A percentile compares a stretch with the other conserved stretches of the same genome.
These are phyloP conservation scores for Malus domestica DNA, from an alignment of 306 rosid species.

Conservation along the genomic window DNA sequence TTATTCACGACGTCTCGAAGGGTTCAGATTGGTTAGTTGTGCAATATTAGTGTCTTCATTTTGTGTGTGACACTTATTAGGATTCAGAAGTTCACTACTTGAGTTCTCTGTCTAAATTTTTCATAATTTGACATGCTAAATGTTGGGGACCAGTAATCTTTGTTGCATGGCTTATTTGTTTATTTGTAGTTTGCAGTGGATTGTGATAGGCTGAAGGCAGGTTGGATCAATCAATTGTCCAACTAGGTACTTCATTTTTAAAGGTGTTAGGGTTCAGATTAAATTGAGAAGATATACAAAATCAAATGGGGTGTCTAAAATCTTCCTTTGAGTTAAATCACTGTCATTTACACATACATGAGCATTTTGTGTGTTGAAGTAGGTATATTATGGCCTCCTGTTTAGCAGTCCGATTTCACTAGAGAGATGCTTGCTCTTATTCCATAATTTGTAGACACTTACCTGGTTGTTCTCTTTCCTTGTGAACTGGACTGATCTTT, in stretches of 20 bases:
- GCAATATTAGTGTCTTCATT: neutral
- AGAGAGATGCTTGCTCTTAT: neutral
- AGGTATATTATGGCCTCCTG: neutral
- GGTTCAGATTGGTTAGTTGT: neutral
- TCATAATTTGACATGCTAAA: neutral
- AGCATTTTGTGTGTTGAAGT: no score
- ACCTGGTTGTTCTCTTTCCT: neutral
- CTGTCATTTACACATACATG: no score
- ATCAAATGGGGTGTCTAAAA: no score
- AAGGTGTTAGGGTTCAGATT: no score
- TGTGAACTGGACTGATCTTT: neutral
- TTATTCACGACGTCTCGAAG: neutral
- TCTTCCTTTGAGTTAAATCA: no score
- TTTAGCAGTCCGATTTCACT: neutral
- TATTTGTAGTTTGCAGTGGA: neutral
- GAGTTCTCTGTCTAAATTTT: neutral
- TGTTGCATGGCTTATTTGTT: neutral
- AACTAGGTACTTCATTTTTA: no score
- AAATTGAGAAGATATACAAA: no score
- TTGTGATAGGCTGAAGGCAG: neutral
- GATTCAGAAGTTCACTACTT: neutral
- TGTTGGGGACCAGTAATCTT: neutral
- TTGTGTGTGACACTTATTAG: neutral
- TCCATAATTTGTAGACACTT: neutral
- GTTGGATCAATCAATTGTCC: no score